Base-by-base conservation (phyloP, 2,329 filamentous ascomycete genomes). In the Colletotrichum sp. region DNA sequence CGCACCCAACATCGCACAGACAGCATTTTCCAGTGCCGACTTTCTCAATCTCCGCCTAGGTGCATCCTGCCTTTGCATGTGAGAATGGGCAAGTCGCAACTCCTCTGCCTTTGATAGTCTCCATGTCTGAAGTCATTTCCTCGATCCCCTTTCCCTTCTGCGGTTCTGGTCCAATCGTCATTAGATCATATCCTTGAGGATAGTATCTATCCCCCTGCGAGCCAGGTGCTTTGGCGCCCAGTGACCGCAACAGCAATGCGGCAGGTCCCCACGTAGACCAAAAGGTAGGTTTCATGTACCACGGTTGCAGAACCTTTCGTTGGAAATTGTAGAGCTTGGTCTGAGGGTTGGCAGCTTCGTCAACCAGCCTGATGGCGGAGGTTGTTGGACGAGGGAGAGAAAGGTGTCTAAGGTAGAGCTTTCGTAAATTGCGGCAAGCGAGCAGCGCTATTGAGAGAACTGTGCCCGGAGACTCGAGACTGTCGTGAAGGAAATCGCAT, bases 201-300 rank as follows among this genome's bases (percentile, higher is more conserved):
- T 83, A 82, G 77, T 86, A 90, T 76, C 84, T 87, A 39, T 86
- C 82, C 5, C 84, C 85, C 32, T 86, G 82, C 61, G 89, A 85
- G 22, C 87, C 88, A 0, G 89, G 89, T 18, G 89, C 78, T 28
- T 86, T 85, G 25, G 84, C 82, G 4, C 89, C 88, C 32, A 87
- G 78, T 6, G 85, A 64, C 80, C 88, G 83, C 32, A 85, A 87
- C 13, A 87, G 69, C 85, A 85, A 86, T 0, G 85, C 88, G 64
- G 80, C 80, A 1, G 84, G 88, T 32, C 86, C 87, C 87, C 86
- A 92, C 56, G 85, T 85, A 75, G 84, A 88, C 86, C 82, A 86
- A 62, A 85, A 81, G 1, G 86, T 90, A 30, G 85, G 86, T 78
- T 88, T 86, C 61, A 90, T 85, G 78, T 91, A 91, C 82, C 88